Evolutionary conservation across 192 early-diverging fungal species (phyloP), one percentile per base, ranked within the genome.

Genomic region (Coemansia sp.): DNA sequence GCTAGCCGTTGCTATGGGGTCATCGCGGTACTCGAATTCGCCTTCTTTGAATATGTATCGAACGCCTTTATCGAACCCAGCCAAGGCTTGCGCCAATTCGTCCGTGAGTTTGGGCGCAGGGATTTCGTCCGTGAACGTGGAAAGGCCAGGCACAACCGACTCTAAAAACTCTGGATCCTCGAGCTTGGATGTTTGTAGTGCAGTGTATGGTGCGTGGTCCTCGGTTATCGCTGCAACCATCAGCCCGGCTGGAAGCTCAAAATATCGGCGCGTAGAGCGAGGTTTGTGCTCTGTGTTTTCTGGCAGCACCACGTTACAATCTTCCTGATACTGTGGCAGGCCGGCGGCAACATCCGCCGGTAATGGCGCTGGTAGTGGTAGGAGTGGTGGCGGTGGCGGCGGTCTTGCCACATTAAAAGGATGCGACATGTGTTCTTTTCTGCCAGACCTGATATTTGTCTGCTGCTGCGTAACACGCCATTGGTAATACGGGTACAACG

Each of bases 11-110:
- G 45, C 45, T 19, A 58, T 40, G 8, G 52, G 54, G 14, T 61
- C 48, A 6, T 42, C 56, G 10, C 57, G 31, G 25, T 64, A 51
- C 14, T 46, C 53, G 35, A 62, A 65, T 22, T 77, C 73, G 21
- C 31, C 58, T 22, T 77, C 64, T 2, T 62, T 46, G 61, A 71
- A 77, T 10, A 77, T 77, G 27, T 61, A 67, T 18, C 60, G 27
- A 18, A 77, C 62, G 1, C 74, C 74, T 22, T 42, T 35, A 6
- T 67, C 67, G 27, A 77, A 77, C 19, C 47, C 51, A 1, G 18
- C 48, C 11, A 77, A 30, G 16, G 64, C 60, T 12, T 70, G 59
- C 28, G 61, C 51, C 31, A 73, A 16, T 14, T 67, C 56, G n/a
- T 28, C 50, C 5, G 71, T 50, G 22, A 45, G 24, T 11, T 50